Percentiles rank a stretch among this genome's conserved stretches.
These are phyloP conservation scores for Aspergillus sp. DNA, from an alignment of 2,329 filamentous ascomycete species.

Conservation along the genomic window DNA sequence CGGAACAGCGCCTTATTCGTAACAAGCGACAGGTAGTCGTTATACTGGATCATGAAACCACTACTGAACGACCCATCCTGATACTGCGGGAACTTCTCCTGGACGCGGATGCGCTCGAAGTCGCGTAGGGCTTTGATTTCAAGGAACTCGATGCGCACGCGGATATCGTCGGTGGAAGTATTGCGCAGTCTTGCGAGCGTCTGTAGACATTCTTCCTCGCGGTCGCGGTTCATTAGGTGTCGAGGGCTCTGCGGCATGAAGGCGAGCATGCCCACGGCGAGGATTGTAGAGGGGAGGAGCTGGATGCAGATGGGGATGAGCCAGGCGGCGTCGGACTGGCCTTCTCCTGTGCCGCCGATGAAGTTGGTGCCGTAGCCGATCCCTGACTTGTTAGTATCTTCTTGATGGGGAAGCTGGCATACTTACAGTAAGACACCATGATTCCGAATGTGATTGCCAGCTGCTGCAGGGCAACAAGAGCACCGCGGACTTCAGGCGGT, in stretches of 20 bases:
- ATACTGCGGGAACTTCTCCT: conserved; percentile 63
- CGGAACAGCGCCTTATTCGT: conserved; percentile 38
- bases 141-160: conserved; percentile 72
- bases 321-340: conserved; percentile 70
- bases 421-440: conserved; percentile 24
- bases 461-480: conserved; percentile 44
- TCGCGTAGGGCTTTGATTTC: conserved; percentile 75
- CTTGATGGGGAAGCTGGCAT: too few species aligned
- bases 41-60: conserved; percentile 55
- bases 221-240: conserved; percentile 68
- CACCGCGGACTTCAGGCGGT: conserved; percentile 44
- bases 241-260: conserved; percentile 79
- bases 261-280: conserved; percentile 63
- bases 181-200: conserved; percentile 66
- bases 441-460: conserved; percentile 47
- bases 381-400: conserved; percentile 13
- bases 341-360: conserved; percentile 61
- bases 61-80: conserved; percentile 49
- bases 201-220: conserved; percentile 65
- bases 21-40: conserved; percentile 27
- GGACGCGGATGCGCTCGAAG: conserved; percentile 69
- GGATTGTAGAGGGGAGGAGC: conserved; percentile 63
- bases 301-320: conserved; percentile 71
- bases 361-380: conserved; percentile 55
- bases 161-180: conserved; percentile 62